Base-by-base conservation (phyloP, 352 stramenopile genomes). In the Pythium brassicae region DNA sequence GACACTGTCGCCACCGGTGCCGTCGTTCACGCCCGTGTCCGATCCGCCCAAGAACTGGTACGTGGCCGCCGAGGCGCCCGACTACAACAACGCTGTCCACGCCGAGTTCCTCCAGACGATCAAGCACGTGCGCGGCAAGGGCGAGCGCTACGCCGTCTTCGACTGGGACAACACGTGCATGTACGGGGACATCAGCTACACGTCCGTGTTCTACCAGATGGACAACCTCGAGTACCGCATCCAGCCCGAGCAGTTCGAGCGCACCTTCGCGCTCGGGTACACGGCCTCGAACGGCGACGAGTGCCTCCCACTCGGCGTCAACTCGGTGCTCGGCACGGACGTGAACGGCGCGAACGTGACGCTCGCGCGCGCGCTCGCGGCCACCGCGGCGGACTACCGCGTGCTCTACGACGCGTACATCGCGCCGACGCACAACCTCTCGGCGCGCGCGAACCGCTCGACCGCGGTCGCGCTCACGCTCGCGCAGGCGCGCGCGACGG, bases 121-220 rank as follows among this genome's bases (percentile, higher is more conserved):
- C 26, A 59, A 53, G 23, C 59, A 49, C 8, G 57, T 78, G 20
- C 76, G 73, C 26, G 55, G 23, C 7, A 40, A 64, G 11, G 64
- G 73, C n/a, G 63, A 79, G 63, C 67, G 64, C 29, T 86, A 82
- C 59, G 71, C 65, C 25, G 65, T 79, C 40, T 83, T 83, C 52
- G 76, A 83, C 59, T 83, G 76, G 76, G 76, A 86, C 57, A 83
- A 83, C 65, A 86, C 76, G 59, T 82, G 73, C 69, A 82, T 80
- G 68, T 86, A 63, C 59, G 73, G 76, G 43, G 73, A 86, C 63
- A 84, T 86, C 52, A 82, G 71, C 66, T 83, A 86, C 69, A 83
- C 76, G 26, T 80, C 71, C 10, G 66, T 84, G 22, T 71, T 66
- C 52, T 86, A 81, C 67, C 73, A 86, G 44, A 65, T 86, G 43